These are phyloP conservation scores for Aspergillus diversus DNA, from an alignment of 495 filamentous ascomycete species.

Conservation along the genomic window DNA sequence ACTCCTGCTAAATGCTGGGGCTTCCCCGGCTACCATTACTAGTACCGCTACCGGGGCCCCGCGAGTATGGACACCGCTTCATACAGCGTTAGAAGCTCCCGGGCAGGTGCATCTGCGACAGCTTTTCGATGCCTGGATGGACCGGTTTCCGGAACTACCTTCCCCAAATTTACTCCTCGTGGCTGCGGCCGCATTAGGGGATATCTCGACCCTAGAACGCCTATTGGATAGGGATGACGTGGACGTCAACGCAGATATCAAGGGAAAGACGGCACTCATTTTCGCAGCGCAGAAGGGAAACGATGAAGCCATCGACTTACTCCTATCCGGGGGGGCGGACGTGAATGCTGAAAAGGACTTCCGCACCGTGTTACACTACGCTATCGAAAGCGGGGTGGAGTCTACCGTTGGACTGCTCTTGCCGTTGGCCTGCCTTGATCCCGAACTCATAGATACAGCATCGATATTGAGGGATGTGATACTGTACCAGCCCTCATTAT, in stretches of 20 bases:
- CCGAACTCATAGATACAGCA: not conserved
- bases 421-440: not conserved
- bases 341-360: not conserved
- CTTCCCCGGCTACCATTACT: not conserved
- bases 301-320: not conserved
- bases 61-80: not conserved
- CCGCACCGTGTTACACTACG: not conserved
- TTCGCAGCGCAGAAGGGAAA: not conserved
- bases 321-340: not conserved
- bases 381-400: not conserved
- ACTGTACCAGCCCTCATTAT: not conserved
- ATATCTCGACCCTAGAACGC: not conserved
- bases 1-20: not conserved
- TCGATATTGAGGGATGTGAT: not conserved
- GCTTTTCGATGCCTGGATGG: not conserved
- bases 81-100: too few species aligned
- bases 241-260: not conserved
- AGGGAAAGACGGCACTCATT: not conserved
- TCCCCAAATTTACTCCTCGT: not conserved
- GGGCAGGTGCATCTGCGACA: not conserved
- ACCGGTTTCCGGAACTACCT: not conserved
- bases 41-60: not conserved
- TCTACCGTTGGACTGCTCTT: not conserved
- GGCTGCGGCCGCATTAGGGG: not conserved
- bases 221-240: not conserved